Evolutionary conservation across 2,329 filamentous ascomycete genomes (phyloP).

Genomic region (Colletotrichum chrysophilum): DNA sequence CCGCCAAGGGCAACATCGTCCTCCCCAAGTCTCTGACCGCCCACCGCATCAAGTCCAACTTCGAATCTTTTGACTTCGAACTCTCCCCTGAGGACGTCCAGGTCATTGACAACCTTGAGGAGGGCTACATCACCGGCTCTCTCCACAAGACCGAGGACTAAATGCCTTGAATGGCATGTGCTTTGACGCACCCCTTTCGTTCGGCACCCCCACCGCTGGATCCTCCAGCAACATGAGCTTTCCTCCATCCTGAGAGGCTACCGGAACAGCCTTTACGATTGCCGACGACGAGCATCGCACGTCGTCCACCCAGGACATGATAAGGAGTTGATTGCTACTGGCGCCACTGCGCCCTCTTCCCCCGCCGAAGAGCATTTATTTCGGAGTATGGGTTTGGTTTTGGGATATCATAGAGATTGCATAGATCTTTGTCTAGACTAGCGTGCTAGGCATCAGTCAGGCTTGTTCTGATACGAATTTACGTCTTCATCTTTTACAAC

Average conservation of each 20-base stretch:
- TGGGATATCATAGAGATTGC: not conserved
- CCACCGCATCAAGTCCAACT: conserved; percentile 65
- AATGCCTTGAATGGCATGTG: conserved; percentile 18
- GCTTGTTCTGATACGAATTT: conserved; percentile 16
- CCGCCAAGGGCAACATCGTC: conserved; percentile 62
- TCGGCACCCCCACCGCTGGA: not conserved
- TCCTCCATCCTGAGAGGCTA: conserved; percentile 21
- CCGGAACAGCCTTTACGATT: conserved; percentile 1
- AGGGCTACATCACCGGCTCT: conserved; percentile 32
- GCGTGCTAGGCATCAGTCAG: conserved; percentile 8
- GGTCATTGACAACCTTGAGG: conserved; percentile 36
- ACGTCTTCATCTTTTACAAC: not conserved
- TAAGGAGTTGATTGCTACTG: conserved; percentile 13
- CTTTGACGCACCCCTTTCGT: not conserved
- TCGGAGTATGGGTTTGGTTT: conserved; percentile 4
- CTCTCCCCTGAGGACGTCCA: conserved; percentile 55
- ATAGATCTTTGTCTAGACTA: not conserved
- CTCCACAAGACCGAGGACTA: conserved; percentile 45
- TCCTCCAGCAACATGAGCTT: not conserved
- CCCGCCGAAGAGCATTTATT: not conserved
- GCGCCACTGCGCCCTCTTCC: conserved; percentile 2
- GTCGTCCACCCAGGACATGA: conserved; percentile 21
- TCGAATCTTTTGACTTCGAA: conserved; percentile 67
- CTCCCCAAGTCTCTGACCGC: conserved; percentile 69
- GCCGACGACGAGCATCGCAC: conserved; percentile 8